phyloP scores from a whole-genome alignment of 306 rosid genomes.

The Medicago ruthenica region DNA sequence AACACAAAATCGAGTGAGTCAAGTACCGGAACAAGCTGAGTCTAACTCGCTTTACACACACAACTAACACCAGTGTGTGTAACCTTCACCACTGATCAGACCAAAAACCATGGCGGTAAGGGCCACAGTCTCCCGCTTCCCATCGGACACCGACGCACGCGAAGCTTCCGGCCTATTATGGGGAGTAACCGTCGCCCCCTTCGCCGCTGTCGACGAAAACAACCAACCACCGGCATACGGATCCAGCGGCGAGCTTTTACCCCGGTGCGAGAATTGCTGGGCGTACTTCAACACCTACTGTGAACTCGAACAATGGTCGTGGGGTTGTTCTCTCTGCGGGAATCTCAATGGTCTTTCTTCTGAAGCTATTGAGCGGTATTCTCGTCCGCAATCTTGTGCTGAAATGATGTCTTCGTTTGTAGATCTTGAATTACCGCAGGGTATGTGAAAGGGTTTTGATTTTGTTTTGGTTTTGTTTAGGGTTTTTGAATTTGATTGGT shows the following conservation, averaged over 20 bases:
- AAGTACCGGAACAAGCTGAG: slow-evolving; percentile 28
- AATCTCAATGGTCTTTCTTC: slow-evolving; percentile 87
- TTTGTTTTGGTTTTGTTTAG: background rate
- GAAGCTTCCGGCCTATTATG: slow-evolving; percentile 89
- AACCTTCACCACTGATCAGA: background rate
- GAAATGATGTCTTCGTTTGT: slow-evolving; percentile 92
- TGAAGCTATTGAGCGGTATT: slow-evolving; percentile 73
- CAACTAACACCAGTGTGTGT: slow-evolving; percentile 11
- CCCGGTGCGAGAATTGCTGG: slow-evolving; percentile 94
- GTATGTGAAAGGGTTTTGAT: slow-evolving; percentile 19
- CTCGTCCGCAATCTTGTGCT: slow-evolving; percentile 76
- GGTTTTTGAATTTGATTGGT: slow-evolving; percentile 16
- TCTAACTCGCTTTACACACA: slow-evolving; percentile 37
- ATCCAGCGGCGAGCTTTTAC: slow-evolving; percentile 67
- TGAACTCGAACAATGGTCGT: slow-evolving; percentile 89
- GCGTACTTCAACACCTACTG: slow-evolving; percentile 90
- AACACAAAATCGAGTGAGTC: slow-evolving; percentile 15
- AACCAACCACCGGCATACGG: slow-evolving; percentile 72
- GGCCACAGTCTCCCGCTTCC: slow-evolving; percentile 86
- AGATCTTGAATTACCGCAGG: slow-evolving; percentile 80
- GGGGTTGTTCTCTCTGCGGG: slow-evolving; percentile 90
- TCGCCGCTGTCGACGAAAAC: slow-evolving; percentile 73
- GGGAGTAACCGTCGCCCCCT: slow-evolving; percentile 89
- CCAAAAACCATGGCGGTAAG: slow-evolving; percentile 71
- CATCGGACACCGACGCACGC: slow-evolving; percentile 78